Conservation (phyloP, 257 asterid genomes). For the Nicotiana otophora region DNA sequence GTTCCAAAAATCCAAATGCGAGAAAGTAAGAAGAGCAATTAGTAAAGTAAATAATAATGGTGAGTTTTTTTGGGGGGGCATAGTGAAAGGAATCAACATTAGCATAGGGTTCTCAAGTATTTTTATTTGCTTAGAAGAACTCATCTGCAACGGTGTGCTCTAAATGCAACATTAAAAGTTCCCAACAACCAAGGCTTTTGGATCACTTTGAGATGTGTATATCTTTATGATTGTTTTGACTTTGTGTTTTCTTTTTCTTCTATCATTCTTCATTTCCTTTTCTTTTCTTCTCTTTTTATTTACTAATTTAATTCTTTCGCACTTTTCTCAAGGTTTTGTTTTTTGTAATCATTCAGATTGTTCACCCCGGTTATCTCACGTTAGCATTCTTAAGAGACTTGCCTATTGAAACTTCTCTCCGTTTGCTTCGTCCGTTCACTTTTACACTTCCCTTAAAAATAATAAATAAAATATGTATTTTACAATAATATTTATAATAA, state of each 20-base stretch:
- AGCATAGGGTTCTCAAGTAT: slow-evolving; percentile 5
- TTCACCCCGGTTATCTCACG: not conserved
- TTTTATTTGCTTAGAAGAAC: not conserved
- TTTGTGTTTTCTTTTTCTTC: not conserved
- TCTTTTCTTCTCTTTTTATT: not conserved
- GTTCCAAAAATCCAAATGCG: too few species aligned
- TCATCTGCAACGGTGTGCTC: not conserved
- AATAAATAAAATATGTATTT: too few species aligned
- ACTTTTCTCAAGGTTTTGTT: not conserved
- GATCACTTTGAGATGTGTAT: slow-evolving; percentile 27
- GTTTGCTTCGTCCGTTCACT: too few species aligned
- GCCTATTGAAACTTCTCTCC: not conserved
- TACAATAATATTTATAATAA: too few species aligned
- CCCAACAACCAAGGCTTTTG: slow-evolving; percentile 36
- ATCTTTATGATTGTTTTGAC: slow-evolving; percentile 38
- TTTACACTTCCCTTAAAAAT: too few species aligned
- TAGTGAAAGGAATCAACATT: not conserved
- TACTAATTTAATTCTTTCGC: not conserved
- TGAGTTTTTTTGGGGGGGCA: too few species aligned
- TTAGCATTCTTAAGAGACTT: not conserved
- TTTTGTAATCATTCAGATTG: not conserved
- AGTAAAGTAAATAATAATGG: too few species aligned
- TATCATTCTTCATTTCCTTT: not conserved
- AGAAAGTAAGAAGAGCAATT: too few species aligned
- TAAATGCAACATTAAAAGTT: slow-evolving; percentile 29